Base-by-base conservation (phyloP, 345 rosid genomes). In the Excoecaria cochinchinensis region DNA sequence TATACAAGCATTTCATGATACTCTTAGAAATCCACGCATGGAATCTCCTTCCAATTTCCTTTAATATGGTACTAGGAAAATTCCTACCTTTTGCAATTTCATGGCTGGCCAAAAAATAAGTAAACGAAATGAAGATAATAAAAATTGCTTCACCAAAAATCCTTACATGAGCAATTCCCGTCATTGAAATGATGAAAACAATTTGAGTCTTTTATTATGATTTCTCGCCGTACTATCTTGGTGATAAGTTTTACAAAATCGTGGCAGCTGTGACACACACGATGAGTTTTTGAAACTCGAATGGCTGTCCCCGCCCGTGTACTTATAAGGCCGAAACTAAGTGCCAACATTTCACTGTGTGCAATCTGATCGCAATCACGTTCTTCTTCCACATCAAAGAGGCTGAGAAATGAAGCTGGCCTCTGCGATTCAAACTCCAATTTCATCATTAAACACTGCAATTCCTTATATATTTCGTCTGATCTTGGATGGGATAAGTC, bases 321-420 rank as follows among this genome's bases (percentile, higher is more conserved):
- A 53, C 83, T 86, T 50, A 89, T 81, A 14, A 89, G 86, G 53
- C 92, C 90, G 53, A 86, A 82, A 57, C 87, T 74, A 64, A 87
- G 71, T 2, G 90, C 90, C 76, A 87, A 80, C 86, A 87, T 76
- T 75, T 89, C 92, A n/a, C 90, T 82, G 67, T 87, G 90, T 44
- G 83, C 86, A 53, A 79, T 79, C 61, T 47, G 80, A 57, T 46
- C 66, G 70, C 86, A 82, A 63, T 89, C 85, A 39, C 89, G 82
- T 69, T 84, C 86, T 81, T 85, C 88, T 72, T 79, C 84, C 53
- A 84, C 86, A 72, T 84, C 89, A 19, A 83, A 87, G 57, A 83
- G 75, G 71, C 80, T 71, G 73, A 77, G 79, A 73, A 63, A 79
- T 51, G 81, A 47, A 73, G 40, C 44, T 24, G 22, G 62, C 51